Evolutionary conservation across 768 basidiomycete species (phyloP).

Genomic region (Amanita pseudoporphyria): DNA sequence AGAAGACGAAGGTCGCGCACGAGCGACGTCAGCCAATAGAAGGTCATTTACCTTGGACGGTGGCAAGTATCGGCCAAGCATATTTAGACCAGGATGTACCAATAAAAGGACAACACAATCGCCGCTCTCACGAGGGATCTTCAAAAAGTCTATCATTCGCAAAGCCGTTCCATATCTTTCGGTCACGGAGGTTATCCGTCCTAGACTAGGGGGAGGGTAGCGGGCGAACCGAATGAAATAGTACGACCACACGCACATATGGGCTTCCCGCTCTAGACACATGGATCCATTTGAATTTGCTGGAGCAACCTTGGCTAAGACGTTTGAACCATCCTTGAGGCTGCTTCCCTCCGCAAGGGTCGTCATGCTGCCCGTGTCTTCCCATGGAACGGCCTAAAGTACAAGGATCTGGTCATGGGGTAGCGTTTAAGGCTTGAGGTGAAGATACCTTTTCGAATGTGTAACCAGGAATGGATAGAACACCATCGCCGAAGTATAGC

Average conservation of each 20-base stretch:
- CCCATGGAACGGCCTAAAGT: slow-evolving; percentile 50
- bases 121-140: slow-evolving; percentile 54
- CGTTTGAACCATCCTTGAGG: slow-evolving; percentile 58
- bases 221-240: not conserved
- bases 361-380: slow-evolving; percentile 67
- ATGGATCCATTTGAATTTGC: slow-evolving; percentile 66
- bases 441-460: slow-evolving; percentile 53
- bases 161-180: slow-evolving; percentile 45
- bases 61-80: slow-evolving; percentile 64
- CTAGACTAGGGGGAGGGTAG: slow-evolving; percentile 29
- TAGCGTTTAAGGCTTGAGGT: not conserved
- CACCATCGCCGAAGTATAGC: slow-evolving; percentile 45
- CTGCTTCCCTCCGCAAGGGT: slow-evolving; percentile 58
- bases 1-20: slow-evolving; percentile 28
- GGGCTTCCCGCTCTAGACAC: slow-evolving; percentile 63
- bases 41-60: slow-evolving; percentile 57
- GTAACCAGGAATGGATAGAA: slow-evolving; percentile 63
- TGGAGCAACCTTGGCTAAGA: slow-evolving; percentile 66
- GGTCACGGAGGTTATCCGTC: slow-evolving; percentile 35
- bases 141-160: slow-evolving; percentile 55
- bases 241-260: slow-evolving; percentile 40
- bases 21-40: slow-evolving; percentile 45
- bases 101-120: slow-evolving; percentile 66
- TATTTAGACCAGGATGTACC: slow-evolving; percentile 59
- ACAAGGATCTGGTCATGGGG: not conserved